Evolutionary conservation across 2,329 filamentous ascomycete species (phyloP).

Genomic region (Sarocladium brachiariae): DNA sequence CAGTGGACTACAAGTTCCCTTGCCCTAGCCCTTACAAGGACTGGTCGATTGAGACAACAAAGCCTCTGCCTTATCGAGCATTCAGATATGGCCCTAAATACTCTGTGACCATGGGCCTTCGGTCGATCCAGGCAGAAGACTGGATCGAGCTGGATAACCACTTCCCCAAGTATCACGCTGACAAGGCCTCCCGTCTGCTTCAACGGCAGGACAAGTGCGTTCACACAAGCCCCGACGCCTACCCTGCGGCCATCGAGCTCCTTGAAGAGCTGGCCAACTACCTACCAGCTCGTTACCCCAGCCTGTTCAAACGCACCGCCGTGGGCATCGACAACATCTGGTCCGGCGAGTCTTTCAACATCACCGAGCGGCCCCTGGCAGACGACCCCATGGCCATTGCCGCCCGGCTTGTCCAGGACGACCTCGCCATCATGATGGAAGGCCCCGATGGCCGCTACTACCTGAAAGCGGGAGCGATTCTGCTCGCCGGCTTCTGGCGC

Average conservation of each 20-base stretch:
- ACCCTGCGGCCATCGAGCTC: conserved; percentile 66
- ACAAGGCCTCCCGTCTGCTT: conserved; percentile 61
- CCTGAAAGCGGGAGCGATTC: conserved; percentile 66
- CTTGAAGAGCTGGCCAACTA: conserved; percentile 67
- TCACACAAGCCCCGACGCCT: conserved; percentile 61
- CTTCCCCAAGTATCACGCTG: conserved; percentile 63
- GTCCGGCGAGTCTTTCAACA: conserved; percentile 67
- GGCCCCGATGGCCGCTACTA: conserved; percentile 71
- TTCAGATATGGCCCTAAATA: conserved; percentile 74
- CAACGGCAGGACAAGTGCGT: conserved; percentile 63
- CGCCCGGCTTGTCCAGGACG: conserved; percentile 70
- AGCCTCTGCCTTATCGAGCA: conserved; percentile 69
- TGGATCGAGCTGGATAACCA: conserved; percentile 86
- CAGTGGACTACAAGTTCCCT: conserved; percentile 47
- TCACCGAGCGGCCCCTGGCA: conserved; percentile 52
- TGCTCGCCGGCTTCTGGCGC: conserved; percentile 79
- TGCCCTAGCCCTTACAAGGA: conserved; percentile 53
- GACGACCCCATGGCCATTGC: conserved; percentile 76
- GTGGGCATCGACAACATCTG: conserved; percentile 63
- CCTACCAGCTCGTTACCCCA: conserved; percentile 68
- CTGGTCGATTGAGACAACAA: conserved; percentile 63
- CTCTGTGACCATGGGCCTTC: conserved; percentile 69
- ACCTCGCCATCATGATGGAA: conserved; percentile 80
- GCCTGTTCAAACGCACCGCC: conserved; percentile 55
- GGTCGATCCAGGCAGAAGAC: conserved; percentile 61